These are phyloP conservation scores for Hirschioporus abietinus DNA, from an alignment of 768 basidiomycete species.

Conservation along the genomic window DNA sequence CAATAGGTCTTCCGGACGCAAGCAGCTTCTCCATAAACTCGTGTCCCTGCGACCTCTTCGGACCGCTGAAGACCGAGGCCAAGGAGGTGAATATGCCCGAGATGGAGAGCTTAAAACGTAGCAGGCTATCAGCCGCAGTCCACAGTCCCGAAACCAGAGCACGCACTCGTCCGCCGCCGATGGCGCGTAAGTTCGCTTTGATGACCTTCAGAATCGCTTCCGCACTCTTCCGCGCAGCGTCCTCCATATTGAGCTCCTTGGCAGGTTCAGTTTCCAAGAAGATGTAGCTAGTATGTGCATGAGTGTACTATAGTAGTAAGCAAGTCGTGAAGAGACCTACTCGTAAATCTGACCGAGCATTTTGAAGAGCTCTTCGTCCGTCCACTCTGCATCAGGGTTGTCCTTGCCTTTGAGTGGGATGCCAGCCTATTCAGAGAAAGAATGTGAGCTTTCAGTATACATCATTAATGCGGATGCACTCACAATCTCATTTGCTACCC, in stretches of 20 bases:
- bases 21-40: conserved; percentile 54
- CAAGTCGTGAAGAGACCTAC: conserved; percentile 31
- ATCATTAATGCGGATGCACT: conserved; percentile 20
- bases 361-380: conserved; percentile 53
- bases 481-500: conserved; percentile 68
- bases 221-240: conserved; percentile 47
- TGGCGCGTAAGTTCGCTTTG: conserved; percentile 40
- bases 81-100: conserved; percentile 42
- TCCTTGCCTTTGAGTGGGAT: conserved; percentile 60
- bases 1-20: conserved; percentile 48
- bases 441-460: neutral
- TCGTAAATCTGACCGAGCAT: conserved; percentile 69
- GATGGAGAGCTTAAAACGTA: conserved; percentile 24
- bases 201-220: conserved; percentile 52
- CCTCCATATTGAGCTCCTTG: conserved; percentile 50
- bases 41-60: conserved; percentile 34
- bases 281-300: conserved; percentile 46
- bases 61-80: conserved; percentile 43
- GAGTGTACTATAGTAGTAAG: neutral
- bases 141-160: neutral
- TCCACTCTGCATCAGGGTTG: conserved; percentile 52
- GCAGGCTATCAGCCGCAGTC: conserved; percentile 5
- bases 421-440: conserved; percentile 47
- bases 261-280: conserved; percentile 68
- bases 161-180: conserved; percentile 39